Conservation (phyloP, 1,139 yeast species). For the Yueomyces sp. region DNA sequence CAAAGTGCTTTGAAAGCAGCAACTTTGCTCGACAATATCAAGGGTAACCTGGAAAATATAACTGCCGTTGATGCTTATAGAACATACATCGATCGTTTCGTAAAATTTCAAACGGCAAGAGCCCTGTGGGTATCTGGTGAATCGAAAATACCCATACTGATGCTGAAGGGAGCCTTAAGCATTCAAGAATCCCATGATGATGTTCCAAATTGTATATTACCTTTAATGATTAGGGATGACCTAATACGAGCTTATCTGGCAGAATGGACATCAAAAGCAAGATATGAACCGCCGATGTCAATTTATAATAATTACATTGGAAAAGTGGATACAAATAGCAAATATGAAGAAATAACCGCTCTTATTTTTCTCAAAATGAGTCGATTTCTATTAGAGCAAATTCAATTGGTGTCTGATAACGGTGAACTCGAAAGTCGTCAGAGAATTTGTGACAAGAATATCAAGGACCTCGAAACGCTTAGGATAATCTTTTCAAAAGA, state of each 20-base stretch:
- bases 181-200: conserved; percentile 1
- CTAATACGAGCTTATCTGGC: conserved; percentile 42
- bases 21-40: conserved; percentile 7
- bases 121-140: conserved; percentile 15
- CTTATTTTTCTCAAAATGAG: conserved; percentile 51
- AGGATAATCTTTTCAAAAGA: conserved; percentile 32
- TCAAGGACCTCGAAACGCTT: conserved; percentile 37
- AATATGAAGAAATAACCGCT: conserved; percentile 24
- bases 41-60: background rate
- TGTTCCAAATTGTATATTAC: conserved; percentile 1
- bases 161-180: conserved; percentile 7
- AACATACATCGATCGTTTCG: background rate
- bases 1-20: conserved; percentile 16
- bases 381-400: conserved; percentile 61
- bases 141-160: conserved; percentile 11
- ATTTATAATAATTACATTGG: conserved; percentile 47
- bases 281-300: conserved; percentile 49
- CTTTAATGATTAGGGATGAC: conserved; percentile 23
- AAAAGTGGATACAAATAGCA: conserved; percentile 26
- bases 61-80: background rate
- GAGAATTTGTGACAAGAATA: conserved; percentile 29
- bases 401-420: conserved; percentile 32
- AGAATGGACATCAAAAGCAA: conserved; percentile 59
- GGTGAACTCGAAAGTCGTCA: conserved; percentile 35
- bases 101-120: conserved; percentile 5